A percentile compares a stretch with the other conserved stretches of the same genome.
Conservation (phyloP, 257 asterid species). For the Nicotiana noctiflora region DNA sequence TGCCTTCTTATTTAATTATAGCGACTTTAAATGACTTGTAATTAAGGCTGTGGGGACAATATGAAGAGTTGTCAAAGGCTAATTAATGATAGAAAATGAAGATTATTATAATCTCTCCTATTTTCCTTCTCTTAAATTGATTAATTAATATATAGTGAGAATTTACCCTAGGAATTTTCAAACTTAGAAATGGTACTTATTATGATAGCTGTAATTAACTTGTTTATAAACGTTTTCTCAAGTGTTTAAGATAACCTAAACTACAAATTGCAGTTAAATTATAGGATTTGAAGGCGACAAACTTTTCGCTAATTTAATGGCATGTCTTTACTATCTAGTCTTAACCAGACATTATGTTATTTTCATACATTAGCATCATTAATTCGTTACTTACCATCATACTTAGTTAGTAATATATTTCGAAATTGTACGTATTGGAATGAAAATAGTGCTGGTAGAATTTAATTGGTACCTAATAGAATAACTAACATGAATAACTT, state of each 20-base stretch:
- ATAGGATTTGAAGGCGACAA: neutral
- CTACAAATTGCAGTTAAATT: neutral
- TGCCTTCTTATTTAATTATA: neutral
- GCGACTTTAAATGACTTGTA: slow-evolving; percentile 2
- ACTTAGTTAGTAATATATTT: no score
- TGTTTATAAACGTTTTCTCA: neutral
- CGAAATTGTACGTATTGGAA: no score
- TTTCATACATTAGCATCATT: no score
- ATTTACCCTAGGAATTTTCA: neutral
- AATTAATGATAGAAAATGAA: slow-evolving; percentile 6
- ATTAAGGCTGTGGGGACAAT: slow-evolving; percentile 4
- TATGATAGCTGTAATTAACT: neutral
- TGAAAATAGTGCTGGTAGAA: no score
- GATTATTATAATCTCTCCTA: neutral
- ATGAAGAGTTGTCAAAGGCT: slow-evolving; percentile 1
- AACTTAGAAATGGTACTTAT: neutral
- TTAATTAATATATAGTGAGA: neutral
- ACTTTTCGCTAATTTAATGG: neutral
- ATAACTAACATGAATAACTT: no score
- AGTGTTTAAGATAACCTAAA: neutral
- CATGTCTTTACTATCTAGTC: neutral
- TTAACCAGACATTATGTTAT: no score
- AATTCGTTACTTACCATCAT: no score
- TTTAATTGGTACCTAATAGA: no score
- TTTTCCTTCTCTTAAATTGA: neutral